Evolutionary conservation across 768 basidiomycete species (phyloP).

Genomic region (Mycena metata): DNA sequence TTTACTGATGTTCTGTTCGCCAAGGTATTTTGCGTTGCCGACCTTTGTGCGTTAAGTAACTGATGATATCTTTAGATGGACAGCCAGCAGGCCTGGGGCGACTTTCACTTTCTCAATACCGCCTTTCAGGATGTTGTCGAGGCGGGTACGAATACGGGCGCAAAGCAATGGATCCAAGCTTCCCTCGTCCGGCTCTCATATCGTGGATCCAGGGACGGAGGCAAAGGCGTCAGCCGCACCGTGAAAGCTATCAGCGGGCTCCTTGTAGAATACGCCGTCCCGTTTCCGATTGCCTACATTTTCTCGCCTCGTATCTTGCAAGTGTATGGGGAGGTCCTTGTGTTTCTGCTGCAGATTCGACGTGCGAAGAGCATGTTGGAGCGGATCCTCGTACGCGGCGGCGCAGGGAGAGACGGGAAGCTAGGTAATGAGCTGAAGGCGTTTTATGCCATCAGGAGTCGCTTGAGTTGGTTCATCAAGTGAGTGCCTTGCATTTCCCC

Average conservation of each 20-base stretch:
- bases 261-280: conserved; percentile 81
- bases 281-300: conserved; percentile 86
- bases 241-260: conserved; percentile 78
- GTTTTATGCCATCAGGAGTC: conserved; percentile 82
- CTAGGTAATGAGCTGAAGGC: conserved; percentile 68
- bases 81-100: conserved; percentile 75
- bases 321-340: conserved; percentile 76
- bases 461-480: conserved; percentile 90
- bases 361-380: conserved; percentile 81
- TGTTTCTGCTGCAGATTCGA: conserved; percentile 79
- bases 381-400: conserved; percentile 74
- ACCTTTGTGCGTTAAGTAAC: neutral
- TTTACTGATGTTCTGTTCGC: conserved; percentile 82
- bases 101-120: conserved; percentile 88
- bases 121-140: conserved; percentile 78
- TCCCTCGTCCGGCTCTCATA: conserved; percentile 82
- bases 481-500: conserved; percentile 53
- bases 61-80: conserved; percentile 71
- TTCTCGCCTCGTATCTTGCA: conserved; percentile 70
- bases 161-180: conserved; percentile 70
- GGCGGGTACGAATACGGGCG: conserved; percentile 54
- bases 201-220: conserved; percentile 64
- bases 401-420: conserved; percentile 48
- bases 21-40: conserved; percentile 60
- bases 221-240: conserved; percentile 61